These are phyloP conservation scores for Colletotrichum trifolii DNA, from an alignment of 2,329 filamentous ascomycete genomes.

Conservation along the genomic window DNA sequence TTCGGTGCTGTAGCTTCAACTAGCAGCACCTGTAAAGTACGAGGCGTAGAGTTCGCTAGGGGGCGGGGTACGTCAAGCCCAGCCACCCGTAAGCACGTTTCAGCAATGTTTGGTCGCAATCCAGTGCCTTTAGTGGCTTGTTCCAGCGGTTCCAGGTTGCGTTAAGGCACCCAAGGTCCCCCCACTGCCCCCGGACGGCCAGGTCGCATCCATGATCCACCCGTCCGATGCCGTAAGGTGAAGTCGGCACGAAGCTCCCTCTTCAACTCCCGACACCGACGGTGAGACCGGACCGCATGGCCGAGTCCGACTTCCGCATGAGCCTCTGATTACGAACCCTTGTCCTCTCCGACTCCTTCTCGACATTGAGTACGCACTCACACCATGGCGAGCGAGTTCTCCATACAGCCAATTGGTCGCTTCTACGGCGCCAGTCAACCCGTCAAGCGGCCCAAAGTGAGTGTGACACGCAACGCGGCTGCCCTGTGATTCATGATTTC, in stretches of 20 bases:
- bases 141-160: constrained; percentile 6
- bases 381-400: constrained; percentile 55
- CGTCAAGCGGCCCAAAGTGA: constrained; percentile 79
- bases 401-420: constrained; percentile 75
- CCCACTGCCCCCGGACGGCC: constrained; percentile 26
- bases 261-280: constrained; percentile 26
- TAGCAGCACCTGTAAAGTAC: no score
- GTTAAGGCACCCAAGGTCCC: constrained; percentile 1
- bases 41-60: no score
- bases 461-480: constrained; percentile 36
- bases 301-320: no score
- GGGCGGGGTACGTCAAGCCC: constrained; percentile 7
- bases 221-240: constrained; percentile 7
- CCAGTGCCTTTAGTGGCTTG: constrained; percentile 23
- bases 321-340: no score
- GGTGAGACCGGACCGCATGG: constrained; percentile 20
- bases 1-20: neutral
- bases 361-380: no score
- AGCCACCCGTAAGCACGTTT: constrained; percentile 34
- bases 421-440: constrained; percentile 76
- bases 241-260: constrained; percentile 23
- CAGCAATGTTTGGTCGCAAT: constrained; percentile 32
- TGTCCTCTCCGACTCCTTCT: no score
- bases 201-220: neutral
- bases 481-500: neutral